Conservation (phyloP, 2,329 filamentous ascomycete species). For the Arachnomyces sp. region DNA sequence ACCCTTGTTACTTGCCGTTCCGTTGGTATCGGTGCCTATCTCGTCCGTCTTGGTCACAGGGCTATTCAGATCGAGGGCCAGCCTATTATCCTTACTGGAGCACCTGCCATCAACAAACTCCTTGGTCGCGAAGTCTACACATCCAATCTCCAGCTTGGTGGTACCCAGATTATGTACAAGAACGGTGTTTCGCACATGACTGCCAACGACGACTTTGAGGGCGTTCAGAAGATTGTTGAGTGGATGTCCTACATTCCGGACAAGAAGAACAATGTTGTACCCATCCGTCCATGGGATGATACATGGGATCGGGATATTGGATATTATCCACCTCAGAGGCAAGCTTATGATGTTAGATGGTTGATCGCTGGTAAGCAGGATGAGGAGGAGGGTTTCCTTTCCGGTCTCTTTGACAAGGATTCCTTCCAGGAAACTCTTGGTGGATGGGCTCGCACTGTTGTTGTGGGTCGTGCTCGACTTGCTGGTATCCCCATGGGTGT, state of each 20-base stretch:
- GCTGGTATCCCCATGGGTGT: conserved; percentile 98
- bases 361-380: conserved; percentile 84
- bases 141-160: conserved; percentile 96
- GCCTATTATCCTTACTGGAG: conserved; percentile 96
- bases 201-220: conserved; percentile 92
- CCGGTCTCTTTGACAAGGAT: conserved; percentile 90
- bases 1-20: conserved; percentile 96
- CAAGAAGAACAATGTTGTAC: conserved; percentile 85
- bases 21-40: conserved; percentile 98
- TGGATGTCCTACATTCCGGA: conserved; percentile 98
- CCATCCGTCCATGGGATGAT: conserved; percentile 80
- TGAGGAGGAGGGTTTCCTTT: conserved; percentile 69
- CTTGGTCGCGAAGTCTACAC: conserved; percentile 97
- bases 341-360: conserved; percentile 87
- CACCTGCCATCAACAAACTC: conserved; percentile 94
- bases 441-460: conserved; percentile 94
- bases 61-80: conserved; percentile 98
- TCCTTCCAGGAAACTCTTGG: conserved; percentile 96
- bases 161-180: conserved; percentile 99
- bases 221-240: conserved; percentile 94
- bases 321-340: conserved; percentile 71
- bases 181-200: conserved; percentile 99
- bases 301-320: conserved; percentile 87
- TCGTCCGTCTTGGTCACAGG: conserved; percentile 95
- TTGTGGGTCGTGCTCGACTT: conserved; percentile 90